Evolutionary conservation across 73 alveolate species (phyloP).

Genomic region (Paramecium biaurelia): DNA sequence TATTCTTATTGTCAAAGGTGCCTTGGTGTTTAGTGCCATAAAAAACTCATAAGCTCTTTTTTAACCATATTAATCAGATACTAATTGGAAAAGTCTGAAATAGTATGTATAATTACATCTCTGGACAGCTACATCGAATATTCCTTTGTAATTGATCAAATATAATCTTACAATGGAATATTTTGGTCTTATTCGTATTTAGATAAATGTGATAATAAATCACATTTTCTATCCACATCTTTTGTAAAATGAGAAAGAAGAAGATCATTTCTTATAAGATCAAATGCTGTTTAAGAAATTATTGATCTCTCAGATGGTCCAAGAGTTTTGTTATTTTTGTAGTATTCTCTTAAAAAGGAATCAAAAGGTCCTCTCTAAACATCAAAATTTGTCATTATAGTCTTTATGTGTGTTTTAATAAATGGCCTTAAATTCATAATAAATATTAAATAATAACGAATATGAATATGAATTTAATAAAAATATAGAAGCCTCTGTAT

Average conservation of each 20-base stretch:
- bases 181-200: slow-evolving; percentile 9
- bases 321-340: slow-evolving; percentile 48
- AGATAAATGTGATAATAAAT: background rate
- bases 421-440: slow-evolving; percentile 42
- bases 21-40: slow-evolving; percentile 67
- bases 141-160: slow-evolving; percentile 54
- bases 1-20: slow-evolving; percentile 75
- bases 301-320: slow-evolving; percentile 58
- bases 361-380: slow-evolving; percentile 52
- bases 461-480: background rate
- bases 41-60: slow-evolving; percentile 72
- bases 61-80: slow-evolving; percentile 77
- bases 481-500: too few relatives aligned
- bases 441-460: background rate
- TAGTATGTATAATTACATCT: slow-evolving; percentile 60
- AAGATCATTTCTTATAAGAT: slow-evolving; percentile 53
- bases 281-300: slow-evolving; percentile 32
- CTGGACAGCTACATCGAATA: slow-evolving; percentile 76
- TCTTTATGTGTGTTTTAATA: slow-evolving; percentile 1
- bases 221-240: slow-evolving; percentile 45
- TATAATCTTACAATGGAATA: slow-evolving; percentile 60
- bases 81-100: slow-evolving; percentile 64
- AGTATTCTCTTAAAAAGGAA: slow-evolving; percentile 43
- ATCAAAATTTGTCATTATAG: background rate
- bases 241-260: slow-evolving; percentile 43